phyloP scores from a whole-genome alignment of 495 filamentous ascomycete species.

The Penicillium malachiteum region DNA sequence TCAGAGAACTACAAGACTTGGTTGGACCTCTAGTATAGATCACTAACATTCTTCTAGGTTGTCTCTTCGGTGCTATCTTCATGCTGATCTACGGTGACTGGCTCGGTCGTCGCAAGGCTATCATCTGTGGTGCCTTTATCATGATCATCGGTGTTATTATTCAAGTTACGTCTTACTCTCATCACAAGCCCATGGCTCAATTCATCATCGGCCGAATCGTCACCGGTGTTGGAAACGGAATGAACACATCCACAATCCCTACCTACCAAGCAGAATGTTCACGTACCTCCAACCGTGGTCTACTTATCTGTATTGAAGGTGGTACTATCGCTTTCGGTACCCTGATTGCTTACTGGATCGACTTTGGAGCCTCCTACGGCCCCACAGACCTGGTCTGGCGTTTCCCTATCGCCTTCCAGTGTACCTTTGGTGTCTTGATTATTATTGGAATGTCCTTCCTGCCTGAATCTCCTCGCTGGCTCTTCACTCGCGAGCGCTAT shows the following conservation, averaged over 20 bases:
- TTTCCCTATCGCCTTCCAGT: slow-evolving; percentile 55
- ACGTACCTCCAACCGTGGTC: slow-evolving; percentile 4
- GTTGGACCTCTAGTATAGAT: no score
- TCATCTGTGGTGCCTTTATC: slow-evolving; percentile 60
- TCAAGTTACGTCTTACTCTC: slow-evolving; percentile 49
- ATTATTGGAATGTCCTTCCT: slow-evolving; percentile 56
- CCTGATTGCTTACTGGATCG: slow-evolving; percentile 42
- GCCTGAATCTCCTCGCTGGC: slow-evolving; percentile 59
- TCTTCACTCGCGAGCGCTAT: slow-evolving; percentile 44
- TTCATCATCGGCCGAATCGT: slow-evolving; percentile 67
- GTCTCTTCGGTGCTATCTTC: not conserved
- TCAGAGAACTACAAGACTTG: not conserved
- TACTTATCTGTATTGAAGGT: slow-evolving; percentile 1
- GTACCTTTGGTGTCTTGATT: slow-evolving; percentile 53
- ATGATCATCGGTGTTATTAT: slow-evolving; percentile 74
- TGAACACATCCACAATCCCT: slow-evolving; percentile 68
- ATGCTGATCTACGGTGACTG: slow-evolving; percentile 62
- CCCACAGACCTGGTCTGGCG: slow-evolving; percentile 50
- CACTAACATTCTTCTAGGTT: not conserved
- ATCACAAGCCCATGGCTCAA: slow-evolving; percentile 44
- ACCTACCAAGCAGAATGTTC: slow-evolving; percentile 60
- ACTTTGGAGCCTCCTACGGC: slow-evolving; percentile 55
- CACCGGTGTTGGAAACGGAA: slow-evolving; percentile 69
- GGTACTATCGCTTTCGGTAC: not conserved
- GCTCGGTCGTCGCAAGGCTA: slow-evolving; percentile 58